These are phyloP conservation scores for Colletotrichum sp. DNA, from an alignment of 2,329 filamentous ascomycete species.

Conservation along the genomic window DNA sequence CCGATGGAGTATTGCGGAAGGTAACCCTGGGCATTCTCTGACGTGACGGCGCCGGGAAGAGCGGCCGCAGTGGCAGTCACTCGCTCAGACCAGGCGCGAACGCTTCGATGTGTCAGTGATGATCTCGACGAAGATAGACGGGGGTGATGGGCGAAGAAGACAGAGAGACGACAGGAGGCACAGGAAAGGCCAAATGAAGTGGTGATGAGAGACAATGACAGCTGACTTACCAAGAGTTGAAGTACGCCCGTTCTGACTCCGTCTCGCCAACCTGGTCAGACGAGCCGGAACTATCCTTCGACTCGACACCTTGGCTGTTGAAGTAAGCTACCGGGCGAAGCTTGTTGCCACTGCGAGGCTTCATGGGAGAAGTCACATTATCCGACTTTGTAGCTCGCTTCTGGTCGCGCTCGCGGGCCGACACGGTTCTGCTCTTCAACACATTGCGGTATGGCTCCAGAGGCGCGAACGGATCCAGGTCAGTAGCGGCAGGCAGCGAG, in stretches of 20 bases:
- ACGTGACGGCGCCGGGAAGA: conserved; percentile 54
- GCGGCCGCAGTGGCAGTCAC: conserved; percentile 52
- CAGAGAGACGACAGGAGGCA: not conserved
- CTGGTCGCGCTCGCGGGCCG: not conserved
- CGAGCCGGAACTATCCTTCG: conserved; percentile 3
- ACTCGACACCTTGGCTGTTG: conserved; percentile 17
- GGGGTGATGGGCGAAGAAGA: not conserved
- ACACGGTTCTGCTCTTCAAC: not conserved
- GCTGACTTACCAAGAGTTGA: conserved; percentile 32
- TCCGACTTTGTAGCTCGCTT: conserved; percentile 23
- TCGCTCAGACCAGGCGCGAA: conserved; percentile 36
- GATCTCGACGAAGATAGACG: not conserved
- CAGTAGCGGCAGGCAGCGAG: not conserved
- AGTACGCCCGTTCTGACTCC: conserved; percentile 54
- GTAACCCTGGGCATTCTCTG: conserved; percentile 59
- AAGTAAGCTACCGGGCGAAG: conserved; percentile 7
- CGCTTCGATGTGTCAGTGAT: not conserved
- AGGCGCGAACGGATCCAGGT: conserved; percentile 13
- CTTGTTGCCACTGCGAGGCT: conserved; percentile 7
- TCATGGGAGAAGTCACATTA: conserved; percentile 19
- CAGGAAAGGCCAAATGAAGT: not conserved
- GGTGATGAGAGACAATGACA: not conserved
- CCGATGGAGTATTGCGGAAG: conserved; percentile 56
- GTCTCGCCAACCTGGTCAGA: conserved; percentile 31
- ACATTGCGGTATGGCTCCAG: conserved; percentile 8